These are phyloP conservation scores for Teunomyces barrocoloradensis DNA, from an alignment of 805 yeast genomes.

Conservation along the genomic window DNA sequence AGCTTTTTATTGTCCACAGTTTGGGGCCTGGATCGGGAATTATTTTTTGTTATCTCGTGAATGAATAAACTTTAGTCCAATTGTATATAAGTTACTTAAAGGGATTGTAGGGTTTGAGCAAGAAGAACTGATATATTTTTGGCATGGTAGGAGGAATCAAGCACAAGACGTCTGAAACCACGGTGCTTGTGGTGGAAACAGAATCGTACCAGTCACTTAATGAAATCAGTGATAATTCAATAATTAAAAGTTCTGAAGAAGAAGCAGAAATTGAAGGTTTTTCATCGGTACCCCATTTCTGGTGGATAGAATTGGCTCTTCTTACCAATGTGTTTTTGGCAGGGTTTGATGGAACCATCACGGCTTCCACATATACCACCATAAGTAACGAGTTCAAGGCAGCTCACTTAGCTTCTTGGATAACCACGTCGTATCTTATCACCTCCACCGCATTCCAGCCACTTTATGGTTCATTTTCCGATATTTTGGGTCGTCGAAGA, in stretches of 20 bases:
- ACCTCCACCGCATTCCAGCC: conserved; percentile 44
- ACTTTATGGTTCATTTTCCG: conserved; percentile 39
- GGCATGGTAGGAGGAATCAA: background rate
- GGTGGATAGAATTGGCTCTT: conserved; percentile 32
- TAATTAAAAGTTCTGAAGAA: background rate
- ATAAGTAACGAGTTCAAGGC: conserved; percentile 43
- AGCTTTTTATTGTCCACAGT: background rate
- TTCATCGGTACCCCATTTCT: conserved; percentile 18
- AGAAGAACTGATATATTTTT: background rate
- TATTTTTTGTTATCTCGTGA: background rate
- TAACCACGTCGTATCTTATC: conserved; percentile 40
- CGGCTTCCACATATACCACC: conserved; percentile 47
- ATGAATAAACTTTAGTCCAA: background rate
- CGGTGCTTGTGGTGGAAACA: background rate
- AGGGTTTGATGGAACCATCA: conserved; percentile 48
- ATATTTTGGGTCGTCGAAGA: conserved; percentile 34
- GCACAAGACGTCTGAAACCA: background rate
- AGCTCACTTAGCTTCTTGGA: conserved; percentile 38
- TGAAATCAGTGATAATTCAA: background rate
- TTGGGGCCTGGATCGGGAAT: background rate
- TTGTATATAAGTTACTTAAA: background rate
- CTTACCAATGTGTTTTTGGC: conserved; percentile 41
- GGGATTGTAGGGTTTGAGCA: background rate
- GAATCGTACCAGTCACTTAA: background rate
- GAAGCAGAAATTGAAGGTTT: conserved; percentile 6